Percentiles rank a stretch among this genome's conserved stretches.
Evolutionary conservation across 495 filamentous ascomycete genomes (phyloP).

Genomic region (Podospora didyma): DNA sequence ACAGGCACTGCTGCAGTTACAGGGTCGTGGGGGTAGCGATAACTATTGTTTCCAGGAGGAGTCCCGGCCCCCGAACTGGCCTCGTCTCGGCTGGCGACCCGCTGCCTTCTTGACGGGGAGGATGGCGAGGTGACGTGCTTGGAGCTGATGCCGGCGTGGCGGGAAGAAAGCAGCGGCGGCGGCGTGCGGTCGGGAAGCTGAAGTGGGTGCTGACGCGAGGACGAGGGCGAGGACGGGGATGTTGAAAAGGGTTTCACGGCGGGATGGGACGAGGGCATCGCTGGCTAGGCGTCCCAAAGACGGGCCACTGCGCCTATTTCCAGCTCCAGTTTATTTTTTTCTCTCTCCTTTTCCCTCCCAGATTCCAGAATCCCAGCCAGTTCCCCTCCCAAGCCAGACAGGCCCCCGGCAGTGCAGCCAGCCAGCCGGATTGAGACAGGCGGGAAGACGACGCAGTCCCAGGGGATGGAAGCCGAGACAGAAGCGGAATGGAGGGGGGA

Average conservation of each 20-base stretch:
- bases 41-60: background rate
- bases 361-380: background rate
- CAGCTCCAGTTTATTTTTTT: slow-evolving; percentile 2
- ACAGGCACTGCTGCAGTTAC: background rate
- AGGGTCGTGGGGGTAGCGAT: background rate
- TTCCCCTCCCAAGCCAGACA: background rate
- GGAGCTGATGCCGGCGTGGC: slow-evolving; percentile 1
- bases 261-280: slow-evolving; percentile 28
- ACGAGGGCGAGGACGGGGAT: too few species aligned
- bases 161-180: slow-evolving; percentile 9
- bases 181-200: slow-evolving; percentile 6
- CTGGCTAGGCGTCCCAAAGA: slow-evolving; percentile 1
- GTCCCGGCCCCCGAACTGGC: background rate
- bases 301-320: slow-evolving; percentile 1
- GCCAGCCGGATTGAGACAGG: slow-evolving; percentile 25
- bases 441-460: slow-evolving; percentile 13
- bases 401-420: background rate
- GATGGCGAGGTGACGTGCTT: background rate
- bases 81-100: slow-evolving; percentile 12
- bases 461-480: slow-evolving; percentile 24
- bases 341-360: background rate
- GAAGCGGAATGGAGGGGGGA: slow-evolving; percentile 17
- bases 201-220: slow-evolving; percentile 4
- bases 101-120: slow-evolving; percentile 16
- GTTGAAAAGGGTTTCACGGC: slow-evolving; percentile 19